Base-by-base conservation (phyloP, 2,329 filamentous ascomycete genomes). In the Aspergillus sp. region DNA sequence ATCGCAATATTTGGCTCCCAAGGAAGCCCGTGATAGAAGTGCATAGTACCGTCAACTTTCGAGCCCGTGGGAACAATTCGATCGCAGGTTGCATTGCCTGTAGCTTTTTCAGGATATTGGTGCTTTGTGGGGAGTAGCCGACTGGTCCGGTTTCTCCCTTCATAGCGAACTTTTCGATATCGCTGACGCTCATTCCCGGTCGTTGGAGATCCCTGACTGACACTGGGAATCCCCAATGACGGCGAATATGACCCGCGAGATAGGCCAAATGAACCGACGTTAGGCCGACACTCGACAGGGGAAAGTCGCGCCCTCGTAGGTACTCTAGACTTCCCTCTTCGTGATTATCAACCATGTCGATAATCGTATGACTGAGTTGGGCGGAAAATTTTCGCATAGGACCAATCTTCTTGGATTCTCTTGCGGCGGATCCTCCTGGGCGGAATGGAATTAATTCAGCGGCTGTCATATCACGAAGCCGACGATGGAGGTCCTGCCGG, bases 1-100 rank as follows among this genome's bases (percentile, higher is more conserved):
- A 36, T 1, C 46, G 52, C 13, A 58, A 47, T 13, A 58, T 45
- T 30, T 54, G 48, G 14, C 26, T 51, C 6, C 55, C 55, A 9
- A 58, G 44, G 19, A 56, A 51, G 3, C 55, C 55, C 1, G 45
- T 60, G 2, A 46, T 35, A 2, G 44, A 46, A 4, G 44, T 46
- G 17, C 40, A 42, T 19, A 42, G 17, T 14, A 42, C 19, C 2
- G 19, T 42, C 19, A n/a, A 6, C 7, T 42, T 42, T 9, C 19
- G 16, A 9, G 16, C 5, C 11, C 6, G n/a, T 10, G 16, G 19
- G 16, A 8, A 8, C 6, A 42, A 22, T 22, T 42, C 40, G 7
- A 42, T 7, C 16, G 11, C 19, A 17, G 40, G 13, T 4, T 17
- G 40, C 11, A 42, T 42, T 9, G 19, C 19, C 11, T 42, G 14